Conservation (phyloP, 2,329 filamentous ascomycete genomes). For the Moelleriella libera region DNA sequence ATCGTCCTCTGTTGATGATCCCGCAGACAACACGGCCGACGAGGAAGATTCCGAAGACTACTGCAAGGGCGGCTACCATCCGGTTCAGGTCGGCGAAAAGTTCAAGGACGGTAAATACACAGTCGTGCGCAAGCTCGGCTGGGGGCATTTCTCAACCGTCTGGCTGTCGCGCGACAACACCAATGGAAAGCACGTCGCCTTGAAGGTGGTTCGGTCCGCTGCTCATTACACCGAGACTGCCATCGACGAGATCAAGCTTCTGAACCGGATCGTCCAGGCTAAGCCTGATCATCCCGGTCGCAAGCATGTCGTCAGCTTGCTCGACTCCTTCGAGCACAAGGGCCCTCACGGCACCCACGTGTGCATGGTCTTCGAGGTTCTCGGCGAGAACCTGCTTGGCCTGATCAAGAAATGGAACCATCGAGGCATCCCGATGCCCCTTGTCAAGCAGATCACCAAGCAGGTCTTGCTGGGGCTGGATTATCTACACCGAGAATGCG, state of each 20-base stretch:
- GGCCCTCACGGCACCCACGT: constrained; percentile 93
- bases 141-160: constrained; percentile 98
- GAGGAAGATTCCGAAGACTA: constrained; percentile 99
- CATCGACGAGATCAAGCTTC: constrained; percentile 95
- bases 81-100: constrained; percentile 83
- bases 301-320: constrained; percentile 85
- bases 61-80: constrained; percentile 97
- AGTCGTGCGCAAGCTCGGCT: constrained; percentile 88
- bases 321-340: constrained; percentile 96
- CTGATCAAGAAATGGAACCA: constrained; percentile 99
- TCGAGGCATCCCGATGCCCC: constrained; percentile 84
- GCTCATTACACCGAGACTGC: constrained; percentile 98
- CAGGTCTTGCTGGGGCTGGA: constrained; percentile 91
- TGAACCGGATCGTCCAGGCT: constrained; percentile 91
- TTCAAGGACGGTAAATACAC: constrained; percentile 98
- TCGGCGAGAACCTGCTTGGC: constrained; percentile 87
- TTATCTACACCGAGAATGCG: constrained; percentile 93
- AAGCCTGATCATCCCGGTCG: constrained; percentile 90
- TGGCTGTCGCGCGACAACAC: constrained; percentile 74
- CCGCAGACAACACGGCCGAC: constrained; percentile 83
- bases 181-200: constrained; percentile 83
- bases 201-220: constrained; percentile 95
- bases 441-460: constrained; percentile 98
- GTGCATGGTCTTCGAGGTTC: constrained; percentile 98
- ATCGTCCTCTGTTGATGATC: constrained; percentile 69